Base-by-base conservation (phyloP, 129 eudicot genomes). In the Centrapalus pauciflorus region DNA sequence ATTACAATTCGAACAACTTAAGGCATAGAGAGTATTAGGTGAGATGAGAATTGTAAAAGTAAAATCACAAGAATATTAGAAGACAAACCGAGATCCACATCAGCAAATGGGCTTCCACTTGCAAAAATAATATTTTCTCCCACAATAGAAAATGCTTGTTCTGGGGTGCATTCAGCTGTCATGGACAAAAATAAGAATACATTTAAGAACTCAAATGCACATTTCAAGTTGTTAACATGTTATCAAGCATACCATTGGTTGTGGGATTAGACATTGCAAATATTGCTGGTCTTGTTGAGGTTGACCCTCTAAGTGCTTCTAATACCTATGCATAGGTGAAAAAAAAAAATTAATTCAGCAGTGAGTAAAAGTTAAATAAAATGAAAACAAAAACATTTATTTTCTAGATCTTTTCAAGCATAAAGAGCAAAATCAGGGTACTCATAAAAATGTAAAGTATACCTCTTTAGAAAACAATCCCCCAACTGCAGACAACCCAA, bases 191-290 rank as follows among this genome's bases (percentile, higher is more conserved):
- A 4, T 5, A 66, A n/a, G 1, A 64, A 51, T 29, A 14, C 12
- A 32, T 62, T 34, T 48, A 11, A 25, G 37, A 37, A 66, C 12
- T 27, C 8, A 24, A 4, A 64, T 49, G 60, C 23, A 19, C 10
- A 43, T 51, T 67, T 48, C 23, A 45, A 40, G 30, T 17, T 38
- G 56, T 28, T 70, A 48, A 32, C 57, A 3, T 37, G n/a, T 57
- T 51, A 81, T 57, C 14, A 68, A 43, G 32, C 68, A 41, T 78
- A 93, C 98, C 98, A 74, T 74, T 88, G 52, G 77, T 82, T 64
- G 98, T 93, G 50, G 98, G 98, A 76, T 93, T 93, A 32, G 98
- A 93, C 98, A 93, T 88, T 27, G 98, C 85, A 71, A 93, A 88
- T 64, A 93, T 93, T 72, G 96, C 98, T 45, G 98, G 98, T 78